Evolutionary conservation across 1,284 basidiomycete species (phyloP), one percentile per base, ranked within the genome.

Genomic region (Bjerkandera adusta): DNA sequence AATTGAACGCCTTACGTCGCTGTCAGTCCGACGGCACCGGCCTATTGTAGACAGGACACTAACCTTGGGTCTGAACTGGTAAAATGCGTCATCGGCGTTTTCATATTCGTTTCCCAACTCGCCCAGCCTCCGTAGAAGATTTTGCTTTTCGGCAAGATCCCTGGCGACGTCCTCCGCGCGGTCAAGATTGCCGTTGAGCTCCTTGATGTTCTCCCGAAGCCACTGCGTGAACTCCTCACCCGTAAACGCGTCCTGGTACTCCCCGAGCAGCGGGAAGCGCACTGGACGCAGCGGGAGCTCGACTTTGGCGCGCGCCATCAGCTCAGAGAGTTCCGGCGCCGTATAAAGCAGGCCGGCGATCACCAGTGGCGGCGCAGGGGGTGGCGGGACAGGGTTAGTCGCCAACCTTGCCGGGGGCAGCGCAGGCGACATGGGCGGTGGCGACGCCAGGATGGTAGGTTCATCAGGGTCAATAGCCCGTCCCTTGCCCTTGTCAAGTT

Each of bases 161-260:
- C 69, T 75, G 4, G 89, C 90, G 15, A 85, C 89, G 51, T 90
- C 83, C 55, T 88, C 87, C 3, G 89, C 89, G 37, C 79, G 74
- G 53, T 92, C 89, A 50, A 88, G 70, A 61, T 76, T 85, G 12
- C 82, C 85, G 16, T 77, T 80, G 53, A 91, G 80, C 8, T 75
- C 85, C 50, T 79, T 73, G 4, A 91, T 76, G 52, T 84, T 81
- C 48, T 77, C 75, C 49, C 77, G 77, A 43, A 92, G 66, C 88
- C 88, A 92, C 24, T 73, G 71, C 13, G 83, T 83, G 52, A 92
- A 81, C 52, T 92, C 89, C 34, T 89, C 86, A 40, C 89, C 89
- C 4, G 80, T 83, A 64, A 93, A 93, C 50, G 87, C 88, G 55
- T 90, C 85, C 18, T 83, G 79, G 57, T 94, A 94, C 64, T 92